phyloP scores from a whole-genome alignment of 768 basidiomycete species.

The Auricularia cornea region DNA sequence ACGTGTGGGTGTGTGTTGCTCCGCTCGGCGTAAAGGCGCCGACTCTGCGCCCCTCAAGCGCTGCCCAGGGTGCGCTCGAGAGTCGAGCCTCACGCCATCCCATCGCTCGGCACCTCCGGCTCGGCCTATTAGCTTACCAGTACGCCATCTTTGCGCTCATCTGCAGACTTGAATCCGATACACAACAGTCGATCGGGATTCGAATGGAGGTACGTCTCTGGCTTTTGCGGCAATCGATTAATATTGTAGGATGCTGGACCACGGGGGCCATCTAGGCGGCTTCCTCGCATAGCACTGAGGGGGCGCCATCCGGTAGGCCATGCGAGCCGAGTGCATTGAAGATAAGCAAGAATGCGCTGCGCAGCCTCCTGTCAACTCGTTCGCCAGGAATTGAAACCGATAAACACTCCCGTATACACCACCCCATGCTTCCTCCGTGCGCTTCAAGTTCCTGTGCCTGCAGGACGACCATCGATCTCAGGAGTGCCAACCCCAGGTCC shows the following conservation, averaged over 20 bases:
- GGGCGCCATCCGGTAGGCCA: neutral
- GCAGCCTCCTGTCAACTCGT: neutral
- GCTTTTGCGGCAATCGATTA: slow-evolving; percentile 1
- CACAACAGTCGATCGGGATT: slow-evolving; percentile 69
- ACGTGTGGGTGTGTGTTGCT: slow-evolving; percentile 64
- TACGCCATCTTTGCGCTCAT: slow-evolving; percentile 70
- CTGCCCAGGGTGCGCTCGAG: slow-evolving; percentile 22
- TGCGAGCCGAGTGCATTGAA: neutral
- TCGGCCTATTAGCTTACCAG: too few species aligned
- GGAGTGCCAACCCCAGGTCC: too few species aligned
- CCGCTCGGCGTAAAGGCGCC: slow-evolving; percentile 41
- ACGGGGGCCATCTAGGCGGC: slow-evolving; percentile 86
- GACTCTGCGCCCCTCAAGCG: slow-evolving; percentile 38
- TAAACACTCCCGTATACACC: too few species aligned
- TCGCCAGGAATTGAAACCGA: neutral
- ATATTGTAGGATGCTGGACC: slow-evolving; percentile 55
- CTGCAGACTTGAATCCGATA: slow-evolving; percentile 52
- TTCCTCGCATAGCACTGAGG: slow-evolving; percentile 67
- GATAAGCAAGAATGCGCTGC: neutral
- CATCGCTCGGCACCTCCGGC: slow-evolving; percentile 76
- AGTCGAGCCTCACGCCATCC: slow-evolving; percentile 41
- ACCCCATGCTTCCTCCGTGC: too few species aligned
- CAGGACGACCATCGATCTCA: too few species aligned
- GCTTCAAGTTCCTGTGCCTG: too few species aligned
- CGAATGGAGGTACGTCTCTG: slow-evolving; percentile 67